Conservation (phyloP, 345 rosid species). For the Dovyalis caffra region DNA sequence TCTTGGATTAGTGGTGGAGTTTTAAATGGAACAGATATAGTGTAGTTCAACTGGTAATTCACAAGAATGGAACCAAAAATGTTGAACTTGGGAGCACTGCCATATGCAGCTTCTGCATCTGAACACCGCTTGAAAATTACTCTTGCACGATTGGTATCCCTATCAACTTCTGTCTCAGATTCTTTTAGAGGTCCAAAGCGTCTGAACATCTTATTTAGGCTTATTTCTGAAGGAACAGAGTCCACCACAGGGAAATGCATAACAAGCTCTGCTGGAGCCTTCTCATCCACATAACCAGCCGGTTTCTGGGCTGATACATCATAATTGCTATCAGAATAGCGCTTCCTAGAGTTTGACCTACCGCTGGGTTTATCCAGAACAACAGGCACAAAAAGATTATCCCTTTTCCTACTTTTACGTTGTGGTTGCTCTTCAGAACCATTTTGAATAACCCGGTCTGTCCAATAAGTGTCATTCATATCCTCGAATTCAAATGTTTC, state of each 20-base stretch:
- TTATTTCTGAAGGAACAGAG: slow-evolving; percentile 67
- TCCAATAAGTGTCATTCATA: slow-evolving; percentile 92
- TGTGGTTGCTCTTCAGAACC: slow-evolving; percentile 79
- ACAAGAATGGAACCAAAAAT: slow-evolving; percentile 70
- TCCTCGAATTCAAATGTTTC: slow-evolving; percentile 94
- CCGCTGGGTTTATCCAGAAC: slow-evolving; percentile 54
- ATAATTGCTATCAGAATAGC: slow-evolving; percentile 47
- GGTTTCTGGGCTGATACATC: slow-evolving; percentile 45
- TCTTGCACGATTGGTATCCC: slow-evolving; percentile 73
- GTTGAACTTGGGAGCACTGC: slow-evolving; percentile 72
- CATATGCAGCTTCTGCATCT: slow-evolving; percentile 80
- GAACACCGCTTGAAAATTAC: slow-evolving; percentile 69
- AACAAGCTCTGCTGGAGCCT: slow-evolving; percentile 73
- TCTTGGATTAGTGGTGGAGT: slow-evolving; percentile 22
- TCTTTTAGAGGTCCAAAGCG: slow-evolving; percentile 77
- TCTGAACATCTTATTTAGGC: slow-evolving; percentile 77
- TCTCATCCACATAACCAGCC: slow-evolving; percentile 48
- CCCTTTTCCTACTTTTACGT: slow-evolving; percentile 38
- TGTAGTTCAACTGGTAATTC: slow-evolving; percentile 69
- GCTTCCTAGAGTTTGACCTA: slow-evolving; percentile 57
- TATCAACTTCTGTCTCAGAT: slow-evolving; percentile 72
- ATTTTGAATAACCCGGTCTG: slow-evolving; percentile 79
- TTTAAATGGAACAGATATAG: slow-evolving; percentile 58
- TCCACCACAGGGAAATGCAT: slow-evolving; percentile 68
- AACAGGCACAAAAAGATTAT: slow-evolving; percentile 52